Evolutionary conservation across 805 yeast genomes (phyloP), one percentile per base, ranked within the genome.

Genomic region (Yamadazyma tumulicola): DNA sequence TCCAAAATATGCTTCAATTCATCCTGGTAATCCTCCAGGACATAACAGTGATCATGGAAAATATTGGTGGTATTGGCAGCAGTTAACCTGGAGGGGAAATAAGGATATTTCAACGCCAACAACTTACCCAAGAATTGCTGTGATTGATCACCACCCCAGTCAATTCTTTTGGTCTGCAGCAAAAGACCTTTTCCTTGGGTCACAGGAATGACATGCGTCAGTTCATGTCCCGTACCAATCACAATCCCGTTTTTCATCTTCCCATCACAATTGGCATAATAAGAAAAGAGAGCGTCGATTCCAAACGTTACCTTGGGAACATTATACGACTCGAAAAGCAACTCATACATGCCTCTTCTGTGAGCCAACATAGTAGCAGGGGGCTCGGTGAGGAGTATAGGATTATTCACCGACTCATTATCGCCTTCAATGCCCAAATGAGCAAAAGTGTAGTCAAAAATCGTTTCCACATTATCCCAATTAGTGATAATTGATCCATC

Each of bases 91-190:
- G 85, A 63, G 4, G 98, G 97, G 56, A 89, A 93, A 47, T 78
- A 82, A 1, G 98, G 97, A 57, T 93, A 93, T 55, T 93, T 93
- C 51, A 93, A 66, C 2, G 79, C 70, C 31, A 93, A 59, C 22
- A 82, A 69, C 45, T 69, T 73, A 38, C 71, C 73, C 52, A 93
- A 55, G 47, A 72, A 89, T 25, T 72, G 76, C 19, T 72, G 75
- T 1, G 89, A 73, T 28, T 76, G 84, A 42, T 76, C 75, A 8
- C 96, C 97, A 41, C 97, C 97, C 86, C 93, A 86, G 52, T 86
- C 87, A 24, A 93, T 76, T 50, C 97, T 69, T 50, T 87, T 88
- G 6, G 88, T 66, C 38, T 80, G 81, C 18, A 73, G 62, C 35
- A 86, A 55, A 2, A 79, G 45, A 0, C 94, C 89, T 35, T 65